phyloP scores from a whole-genome alignment of 306 rosid genomes.

The Urtica urens region DNA sequence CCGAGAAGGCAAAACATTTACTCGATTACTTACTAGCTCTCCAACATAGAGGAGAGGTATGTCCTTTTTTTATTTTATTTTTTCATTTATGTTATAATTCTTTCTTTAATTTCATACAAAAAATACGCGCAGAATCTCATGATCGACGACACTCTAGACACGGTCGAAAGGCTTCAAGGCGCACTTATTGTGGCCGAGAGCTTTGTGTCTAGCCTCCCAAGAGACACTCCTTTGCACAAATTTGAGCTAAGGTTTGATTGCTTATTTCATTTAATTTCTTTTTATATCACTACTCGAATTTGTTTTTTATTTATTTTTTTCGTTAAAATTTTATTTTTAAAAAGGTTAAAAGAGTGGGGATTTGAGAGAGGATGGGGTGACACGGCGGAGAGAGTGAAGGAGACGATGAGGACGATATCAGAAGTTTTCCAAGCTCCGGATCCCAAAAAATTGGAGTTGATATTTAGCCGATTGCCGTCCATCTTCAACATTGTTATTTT shows the following conservation, averaged over 20 bases:
- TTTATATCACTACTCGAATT: not conserved
- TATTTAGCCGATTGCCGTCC: conserved; percentile 66
- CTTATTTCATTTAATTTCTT: not conserved
- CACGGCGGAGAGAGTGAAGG: conserved; percentile 31
- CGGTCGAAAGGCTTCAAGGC: conserved; percentile 25
- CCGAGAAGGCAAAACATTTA: conserved; percentile 21
- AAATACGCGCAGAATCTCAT: conserved; percentile 27
- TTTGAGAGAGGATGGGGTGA: conserved; percentile 46
- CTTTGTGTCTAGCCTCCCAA: conserved; percentile 23
- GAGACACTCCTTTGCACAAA: conserved; percentile 18
- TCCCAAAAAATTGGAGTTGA: conserved; percentile 24
- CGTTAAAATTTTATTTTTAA: not conserved
- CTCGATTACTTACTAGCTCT: conserved; percentile 25
- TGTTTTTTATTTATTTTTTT: not conserved
- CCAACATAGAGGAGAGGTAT: conserved; percentile 33
- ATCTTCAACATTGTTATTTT: conserved; percentile 77
- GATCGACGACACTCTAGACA: conserved; percentile 27
- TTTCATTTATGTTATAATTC: not conserved
- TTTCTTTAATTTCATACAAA: not conserved
- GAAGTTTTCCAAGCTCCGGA: conserved; percentile 41
- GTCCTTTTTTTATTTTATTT: no score
- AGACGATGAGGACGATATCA: conserved; percentile 28
- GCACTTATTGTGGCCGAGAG: conserved; percentile 29
- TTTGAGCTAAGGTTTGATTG: conserved; percentile 24
- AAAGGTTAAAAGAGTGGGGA: conserved; percentile 33